A percentile compares a stretch with the other conserved stretches of the same genome.
Conservation (phyloP, 805 yeast genomes). For the Naumovozyma dairenensis region DNA sequence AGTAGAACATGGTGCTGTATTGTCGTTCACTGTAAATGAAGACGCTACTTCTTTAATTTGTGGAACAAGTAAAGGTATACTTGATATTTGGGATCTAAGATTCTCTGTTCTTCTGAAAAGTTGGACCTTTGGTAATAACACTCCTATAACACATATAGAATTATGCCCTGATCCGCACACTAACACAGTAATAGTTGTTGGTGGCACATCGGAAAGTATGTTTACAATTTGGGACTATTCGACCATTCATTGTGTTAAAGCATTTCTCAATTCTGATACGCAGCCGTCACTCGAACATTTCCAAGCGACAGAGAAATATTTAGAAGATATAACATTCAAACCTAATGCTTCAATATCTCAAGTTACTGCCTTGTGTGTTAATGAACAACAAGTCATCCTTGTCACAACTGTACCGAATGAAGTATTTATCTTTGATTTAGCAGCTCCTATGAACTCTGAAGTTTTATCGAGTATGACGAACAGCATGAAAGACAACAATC, state of each 20-base stretch:
- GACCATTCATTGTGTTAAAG: constrained; percentile 44
- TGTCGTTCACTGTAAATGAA: constrained; percentile 47
- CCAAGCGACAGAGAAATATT: constrained; percentile 8
- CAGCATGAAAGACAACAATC: no score
- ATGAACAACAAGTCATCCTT: no score
- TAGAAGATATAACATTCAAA: constrained; percentile 5
- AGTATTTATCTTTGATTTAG: constrained; percentile 13
- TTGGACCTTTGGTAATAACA: constrained; percentile 46
- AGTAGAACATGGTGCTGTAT: constrained; percentile 54
- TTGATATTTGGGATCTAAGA: constrained; percentile 76
- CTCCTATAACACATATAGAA: constrained; percentile 41
- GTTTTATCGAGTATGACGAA: no score
- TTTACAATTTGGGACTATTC: constrained; percentile 71
- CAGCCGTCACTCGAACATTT: constrained; percentile 17
- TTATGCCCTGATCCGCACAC: constrained; percentile 14
- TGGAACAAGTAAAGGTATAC: constrained; percentile 67
- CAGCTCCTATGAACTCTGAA: constrained; percentile 7
- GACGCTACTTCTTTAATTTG: constrained; percentile 52
- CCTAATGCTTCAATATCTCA: no score
- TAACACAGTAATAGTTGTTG: constrained; percentile 44
- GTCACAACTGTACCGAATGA: constrained; percentile 11
- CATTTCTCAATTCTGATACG: constrained; percentile 24
- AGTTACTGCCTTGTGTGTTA: no score
- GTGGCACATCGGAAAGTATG: constrained; percentile 54
- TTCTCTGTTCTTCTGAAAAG: constrained; percentile 51